Percentiles rank a stretch among this genome's conserved stretches.
These are phyloP conservation scores for Pilaira anomala DNA, from an alignment of 192 early-diverging fungal genomes.

Conservation along the genomic window DNA sequence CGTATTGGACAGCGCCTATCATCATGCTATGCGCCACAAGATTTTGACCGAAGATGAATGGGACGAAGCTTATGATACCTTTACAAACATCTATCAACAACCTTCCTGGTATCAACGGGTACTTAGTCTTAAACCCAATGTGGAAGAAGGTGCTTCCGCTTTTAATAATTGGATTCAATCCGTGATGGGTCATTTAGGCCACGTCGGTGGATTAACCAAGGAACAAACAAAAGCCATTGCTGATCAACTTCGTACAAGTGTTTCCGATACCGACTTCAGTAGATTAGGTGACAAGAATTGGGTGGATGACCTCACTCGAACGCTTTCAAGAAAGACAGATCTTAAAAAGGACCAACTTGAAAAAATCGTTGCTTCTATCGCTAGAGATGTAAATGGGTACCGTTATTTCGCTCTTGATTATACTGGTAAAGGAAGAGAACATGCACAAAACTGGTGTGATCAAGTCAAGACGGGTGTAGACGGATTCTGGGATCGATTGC, in stretches of 20 bases:
- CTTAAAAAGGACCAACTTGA: neutral
- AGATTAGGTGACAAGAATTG: conserved; percentile 3
- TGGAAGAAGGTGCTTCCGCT: neutral
- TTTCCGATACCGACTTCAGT: neutral
- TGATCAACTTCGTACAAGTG: neutral
- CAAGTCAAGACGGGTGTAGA: too few relatives aligned
- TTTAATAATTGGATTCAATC: neutral
- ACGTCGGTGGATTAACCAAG: neutral
- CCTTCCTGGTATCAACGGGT: conserved; percentile 10
- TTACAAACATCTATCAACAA: neutral
- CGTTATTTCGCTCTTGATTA: conserved; percentile 3
- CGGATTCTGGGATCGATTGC: too few relatives aligned
- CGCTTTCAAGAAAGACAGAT: neutral
- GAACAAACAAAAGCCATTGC: neutral
- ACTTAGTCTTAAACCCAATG: neutral
- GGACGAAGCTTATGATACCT: neutral
- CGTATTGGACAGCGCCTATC: neutral
- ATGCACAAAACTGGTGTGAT: neutral
- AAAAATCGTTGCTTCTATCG: neutral
- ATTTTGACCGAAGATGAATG: conserved; percentile 16
- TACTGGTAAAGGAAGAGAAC: neutral
- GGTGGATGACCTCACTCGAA: neutral
- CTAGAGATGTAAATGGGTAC: neutral
- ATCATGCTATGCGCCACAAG: neutral
- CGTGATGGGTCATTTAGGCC: neutral